Base-by-base conservation (phyloP, 805 yeast species). In the Kodamaea laetipori region DNA sequence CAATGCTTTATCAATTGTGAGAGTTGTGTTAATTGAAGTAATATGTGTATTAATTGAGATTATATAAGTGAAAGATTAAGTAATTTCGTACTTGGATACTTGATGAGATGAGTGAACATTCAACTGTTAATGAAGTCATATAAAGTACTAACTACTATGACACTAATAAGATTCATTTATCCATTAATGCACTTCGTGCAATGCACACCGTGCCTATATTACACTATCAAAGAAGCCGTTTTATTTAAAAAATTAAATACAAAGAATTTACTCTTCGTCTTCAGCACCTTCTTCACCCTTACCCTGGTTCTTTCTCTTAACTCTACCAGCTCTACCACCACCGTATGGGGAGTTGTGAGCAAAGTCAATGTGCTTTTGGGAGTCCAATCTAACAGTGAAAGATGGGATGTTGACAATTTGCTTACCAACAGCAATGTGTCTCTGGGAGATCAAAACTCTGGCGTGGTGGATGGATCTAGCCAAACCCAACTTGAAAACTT, bases 251-350 rank as follows among this genome's bases (percentile, higher is more conserved):
- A 39, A 26, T 35, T 35, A 35, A 35, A 21, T 30, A 30, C 34
- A 30, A 30, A 31, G 18, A 55, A 73, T 67, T 80, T 82, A 84
- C 76, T 86, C 86, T 63, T 78, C 96, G 50, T 69, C 92, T 53
- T 69, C 89, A 64, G 75, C 92, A 57, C 74, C 90, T 55, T 72
- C 84, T 57, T 69, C 76, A 60, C 73, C 78, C 74, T 80, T 77
- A 65, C 69, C 76, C 69, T 75, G 81, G 83, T 86, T 82, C 77
- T 81, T 88, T 86, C 98, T 89, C 85, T 94, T 95, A 70, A 89
- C 96, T 84, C 99, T 94, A 76, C 99, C 99, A 64, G 99, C 95
- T 82, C 99, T 92, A 66, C 97, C 99, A 80, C 99, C 99, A 77
- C 99, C 99, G 90, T 88, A 92, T 76, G 99, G 99, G 61, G 99